Percentiles rank a stretch among this genome's conserved stretches.
phyloP scores from a whole-genome alignment of 768 basidiomycete species.

The Gymnopilus dilepis region DNA sequence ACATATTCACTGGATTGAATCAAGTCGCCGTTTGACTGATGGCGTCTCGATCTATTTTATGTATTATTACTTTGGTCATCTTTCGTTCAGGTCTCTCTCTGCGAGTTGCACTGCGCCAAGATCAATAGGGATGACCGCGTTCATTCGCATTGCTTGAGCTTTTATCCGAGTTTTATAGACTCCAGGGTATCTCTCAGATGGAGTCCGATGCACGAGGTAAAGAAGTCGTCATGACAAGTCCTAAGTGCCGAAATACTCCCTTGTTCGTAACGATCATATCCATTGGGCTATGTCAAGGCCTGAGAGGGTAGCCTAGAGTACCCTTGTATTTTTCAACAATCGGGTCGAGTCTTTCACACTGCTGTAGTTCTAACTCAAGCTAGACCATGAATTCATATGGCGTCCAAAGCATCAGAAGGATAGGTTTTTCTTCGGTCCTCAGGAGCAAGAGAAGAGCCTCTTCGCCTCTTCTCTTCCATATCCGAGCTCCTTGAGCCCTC shows the following conservation, averaged over 20 bases:
- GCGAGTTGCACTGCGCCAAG: neutral
- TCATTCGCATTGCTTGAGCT: neutral
- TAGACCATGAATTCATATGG: conserved; percentile 8
- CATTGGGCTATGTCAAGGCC: neutral
- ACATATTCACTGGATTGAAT: neutral
- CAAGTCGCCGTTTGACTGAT: conserved; percentile 4
- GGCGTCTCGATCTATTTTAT: neutral
- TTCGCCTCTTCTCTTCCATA: neutral
- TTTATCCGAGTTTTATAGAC: conserved; percentile 4
- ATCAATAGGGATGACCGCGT: neutral
- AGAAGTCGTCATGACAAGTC: conserved; percentile 10
- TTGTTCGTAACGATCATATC: neutral
- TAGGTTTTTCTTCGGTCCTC: too few relatives aligned
- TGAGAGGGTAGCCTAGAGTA: neutral
- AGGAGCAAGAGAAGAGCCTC: too few relatives aligned
- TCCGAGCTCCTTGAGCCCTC: neutral
- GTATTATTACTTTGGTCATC: neutral
- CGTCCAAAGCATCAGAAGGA: neutral
- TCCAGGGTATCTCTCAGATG: conserved; percentile 1
- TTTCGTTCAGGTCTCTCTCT: neutral
- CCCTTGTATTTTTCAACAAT: conserved; percentile 1
- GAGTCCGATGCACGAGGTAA: neutral
- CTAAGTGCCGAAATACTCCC: conserved; percentile 1
- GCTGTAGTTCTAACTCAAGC: neutral
- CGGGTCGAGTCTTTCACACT: neutral